A percentile compares a stretch with the other conserved stretches of the same genome.
Conservation (phyloP, 805 yeast species). For the Monosporozyma solicola region DNA sequence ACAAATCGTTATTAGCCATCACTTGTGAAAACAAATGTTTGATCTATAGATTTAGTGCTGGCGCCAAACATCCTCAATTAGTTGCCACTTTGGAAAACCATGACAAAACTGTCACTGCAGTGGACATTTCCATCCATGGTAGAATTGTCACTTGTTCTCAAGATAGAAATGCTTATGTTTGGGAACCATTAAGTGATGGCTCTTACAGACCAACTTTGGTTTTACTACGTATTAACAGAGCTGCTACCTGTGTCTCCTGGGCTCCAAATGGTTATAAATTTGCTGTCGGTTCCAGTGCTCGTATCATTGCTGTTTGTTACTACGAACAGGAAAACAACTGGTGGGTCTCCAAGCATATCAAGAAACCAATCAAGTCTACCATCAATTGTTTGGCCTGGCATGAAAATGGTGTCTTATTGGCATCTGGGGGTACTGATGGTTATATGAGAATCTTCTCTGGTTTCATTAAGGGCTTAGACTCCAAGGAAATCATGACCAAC, state of each 20-base stretch:
- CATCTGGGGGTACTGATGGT: constrained; percentile 90
- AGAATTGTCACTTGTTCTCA: constrained; percentile 94
- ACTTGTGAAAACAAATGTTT: constrained; percentile 73
- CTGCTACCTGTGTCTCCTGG: constrained; percentile 93
- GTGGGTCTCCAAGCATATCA: constrained; percentile 98
- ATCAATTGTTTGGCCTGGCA: constrained; percentile 85
- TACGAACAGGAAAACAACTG: constrained; percentile 94
- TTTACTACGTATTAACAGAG: constrained; percentile 82
- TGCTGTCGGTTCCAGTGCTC: constrained; percentile 94
- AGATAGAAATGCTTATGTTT: constrained; percentile 94
- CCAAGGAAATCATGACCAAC: constrained; percentile 41
- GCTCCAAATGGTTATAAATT: constrained; percentile 91
- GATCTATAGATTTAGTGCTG: constrained; percentile 48
- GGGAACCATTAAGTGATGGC: constrained; percentile 66
- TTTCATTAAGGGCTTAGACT: constrained; percentile 79
- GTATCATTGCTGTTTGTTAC: constrained; percentile 91
- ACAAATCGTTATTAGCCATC: constrained; percentile 59
- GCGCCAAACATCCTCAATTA: constrained; percentile 46
- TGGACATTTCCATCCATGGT: constrained; percentile 82
- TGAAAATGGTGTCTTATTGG: constrained; percentile 79
- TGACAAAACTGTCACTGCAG: constrained; percentile 89
- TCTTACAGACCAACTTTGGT: constrained; percentile 83
- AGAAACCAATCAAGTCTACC: constrained; percentile 88
- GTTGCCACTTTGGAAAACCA: constrained; percentile 69
- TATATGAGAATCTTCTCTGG: constrained; percentile 85